These are phyloP conservation scores for Tylopilus sp. DNA, from an alignment of 768 basidiomycete species.

Conservation along the genomic window DNA sequence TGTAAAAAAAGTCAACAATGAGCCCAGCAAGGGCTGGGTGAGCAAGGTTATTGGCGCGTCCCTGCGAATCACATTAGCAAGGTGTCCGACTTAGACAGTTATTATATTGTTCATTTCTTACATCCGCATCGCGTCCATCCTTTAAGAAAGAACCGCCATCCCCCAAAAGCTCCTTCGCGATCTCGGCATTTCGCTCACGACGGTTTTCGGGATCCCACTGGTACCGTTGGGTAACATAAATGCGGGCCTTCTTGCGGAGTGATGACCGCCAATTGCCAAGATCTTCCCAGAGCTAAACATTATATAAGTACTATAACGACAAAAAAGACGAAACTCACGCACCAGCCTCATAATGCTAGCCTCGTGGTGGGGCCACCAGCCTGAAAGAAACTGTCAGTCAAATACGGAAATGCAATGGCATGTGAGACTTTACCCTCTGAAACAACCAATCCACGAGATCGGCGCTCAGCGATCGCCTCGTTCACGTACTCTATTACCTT, in stretches of 20 bases:
- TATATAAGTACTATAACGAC: too few species aligned
- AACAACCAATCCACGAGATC: neutral
- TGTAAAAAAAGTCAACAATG: too few species aligned
- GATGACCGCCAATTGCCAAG: neutral
- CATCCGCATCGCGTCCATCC: neutral
- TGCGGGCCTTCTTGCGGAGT: neutral
- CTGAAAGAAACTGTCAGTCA: neutral
- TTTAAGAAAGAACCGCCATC: neutral
- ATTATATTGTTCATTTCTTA: too few species aligned
- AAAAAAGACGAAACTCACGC: too few species aligned
- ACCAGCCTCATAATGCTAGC: constrained; percentile 1
- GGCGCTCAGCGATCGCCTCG: neutral
- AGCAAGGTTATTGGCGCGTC: constrained; percentile 3
- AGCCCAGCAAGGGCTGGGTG: neutral
- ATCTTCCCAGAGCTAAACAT: constrained; percentile 2
- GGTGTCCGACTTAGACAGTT: too few species aligned
- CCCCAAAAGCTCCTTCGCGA: neutral
- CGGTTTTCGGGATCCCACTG: too few species aligned
- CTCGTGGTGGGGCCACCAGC: constrained; percentile 2
- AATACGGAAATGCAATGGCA: neutral
- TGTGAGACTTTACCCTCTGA: neutral
- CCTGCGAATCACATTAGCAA: neutral
- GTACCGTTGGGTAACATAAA: neutral
- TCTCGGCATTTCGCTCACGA: neutral
- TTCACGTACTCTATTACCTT: neutral